phyloP scores from a whole-genome alignment of 306 rosid genomes.

The Pyrus pyrifolia region DNA sequence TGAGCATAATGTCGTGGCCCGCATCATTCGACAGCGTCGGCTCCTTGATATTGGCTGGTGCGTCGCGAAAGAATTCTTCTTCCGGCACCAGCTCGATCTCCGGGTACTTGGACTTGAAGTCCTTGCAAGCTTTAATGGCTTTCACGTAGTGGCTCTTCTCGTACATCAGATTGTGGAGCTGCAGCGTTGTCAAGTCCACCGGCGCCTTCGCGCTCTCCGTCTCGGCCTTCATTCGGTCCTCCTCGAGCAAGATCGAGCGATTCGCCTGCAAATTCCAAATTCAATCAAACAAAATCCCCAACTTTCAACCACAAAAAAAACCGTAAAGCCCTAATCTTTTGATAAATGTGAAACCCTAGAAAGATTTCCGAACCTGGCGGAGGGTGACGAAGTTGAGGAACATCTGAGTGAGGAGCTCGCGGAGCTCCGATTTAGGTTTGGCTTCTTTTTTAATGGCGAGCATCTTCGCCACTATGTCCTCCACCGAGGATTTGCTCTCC shows the following conservation, averaged over 20 bases:
- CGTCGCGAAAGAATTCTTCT: slow-evolving; percentile 61
- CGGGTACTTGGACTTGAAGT: slow-evolving; percentile 84
- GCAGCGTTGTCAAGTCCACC: slow-evolving; percentile 77
- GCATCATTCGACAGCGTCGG: slow-evolving; percentile 50
- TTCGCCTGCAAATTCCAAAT: slow-evolving; percentile 54
- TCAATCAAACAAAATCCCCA: background rate
- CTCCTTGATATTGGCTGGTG: slow-evolving; percentile 54
- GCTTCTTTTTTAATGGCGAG: slow-evolving; percentile 59
- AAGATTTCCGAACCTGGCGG: slow-evolving; percentile 58
- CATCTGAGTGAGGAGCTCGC: slow-evolving; percentile 80
- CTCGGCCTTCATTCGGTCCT: slow-evolving; percentile 72
- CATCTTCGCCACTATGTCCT: slow-evolving; percentile 57
- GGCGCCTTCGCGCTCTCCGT: slow-evolving; percentile 87
- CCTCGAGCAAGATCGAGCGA: slow-evolving; percentile 81
- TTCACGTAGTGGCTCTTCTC: slow-evolving; percentile 89
- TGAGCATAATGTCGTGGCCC: slow-evolving; percentile 69
- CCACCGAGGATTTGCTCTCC: slow-evolving; percentile 57
- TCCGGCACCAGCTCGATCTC: slow-evolving; percentile 78
- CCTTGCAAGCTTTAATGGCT: slow-evolving; percentile 90
- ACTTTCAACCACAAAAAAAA: background rate
- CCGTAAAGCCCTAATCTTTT: background rate
- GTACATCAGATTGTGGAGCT: slow-evolving; percentile 89
- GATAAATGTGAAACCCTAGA: slow-evolving; percentile 16
- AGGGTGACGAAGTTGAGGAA: slow-evolving; percentile 76
- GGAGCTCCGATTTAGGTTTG: slow-evolving; percentile 51